Evolutionary conservation across 2,329 filamentous ascomycete species (phyloP), one percentile per base, ranked within the genome.

Genomic region (Aspergillus felis): DNA sequence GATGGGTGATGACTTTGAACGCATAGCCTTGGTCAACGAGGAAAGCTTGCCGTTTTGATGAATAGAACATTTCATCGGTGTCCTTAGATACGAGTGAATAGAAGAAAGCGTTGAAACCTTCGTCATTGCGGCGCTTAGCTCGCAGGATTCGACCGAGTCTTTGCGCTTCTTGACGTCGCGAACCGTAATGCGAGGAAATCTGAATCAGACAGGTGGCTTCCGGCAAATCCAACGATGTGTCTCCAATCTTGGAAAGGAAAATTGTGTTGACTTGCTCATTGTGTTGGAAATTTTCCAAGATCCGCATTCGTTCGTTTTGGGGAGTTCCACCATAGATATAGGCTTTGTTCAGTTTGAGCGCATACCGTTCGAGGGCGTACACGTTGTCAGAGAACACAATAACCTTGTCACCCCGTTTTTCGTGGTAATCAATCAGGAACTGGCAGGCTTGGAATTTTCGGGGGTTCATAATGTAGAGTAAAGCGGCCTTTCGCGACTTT

Each of bases 331-430:
- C 94, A 67, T 91, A 96, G 64, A 99, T 96, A 72, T 88, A 97
- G 0, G 90, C 89, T 72, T 96, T 97, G 50, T 84, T 84, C 41
- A 97, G 80, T 64, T 92, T 93, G 27, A 86, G 80, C 3, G 94
- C 92, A 69, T 97, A 96, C 44, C 87, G 84, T 65, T 93, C 85
- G 29, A 99, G 80, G 0, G 94, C 93, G 69, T 94, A 97, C 44
- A 99, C 91, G 65, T 97, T 97, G 74, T 99, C 94, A 0, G 92
- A 96, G 74, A 97, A 97, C 47, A 99, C 93, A 62, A 97, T 97
- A 65, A 97, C 92, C 76, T 97, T 97, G 79, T 97, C 94, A 32
- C 94, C 93, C 59, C 94, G 85, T 55, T 87, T 87, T 75, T 97
- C 93, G 74, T 99, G 94, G 70, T 96, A 97, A 73, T 97, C 90